These are phyloP conservation scores for Kwoniella bestiolae DNA, from an alignment of 768 basidiomycete species.

Conservation along the genomic window DNA sequence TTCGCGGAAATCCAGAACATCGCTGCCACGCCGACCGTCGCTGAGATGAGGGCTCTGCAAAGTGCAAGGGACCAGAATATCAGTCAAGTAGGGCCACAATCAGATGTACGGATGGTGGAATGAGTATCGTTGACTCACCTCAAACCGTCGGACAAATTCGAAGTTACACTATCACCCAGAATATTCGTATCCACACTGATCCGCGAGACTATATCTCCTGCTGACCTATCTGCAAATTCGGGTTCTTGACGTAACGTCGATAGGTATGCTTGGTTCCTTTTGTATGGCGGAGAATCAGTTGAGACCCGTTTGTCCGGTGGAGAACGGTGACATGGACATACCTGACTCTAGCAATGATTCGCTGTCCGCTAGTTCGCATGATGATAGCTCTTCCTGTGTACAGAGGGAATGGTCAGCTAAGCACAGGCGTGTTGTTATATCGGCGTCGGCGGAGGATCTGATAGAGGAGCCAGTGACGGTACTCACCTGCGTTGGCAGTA, in stretches of 20 bases:
- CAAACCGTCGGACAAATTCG: constrained; percentile 62
- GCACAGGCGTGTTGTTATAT: too few species aligned
- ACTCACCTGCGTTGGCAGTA: constrained; percentile 79
- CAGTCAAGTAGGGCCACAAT: too few species aligned
- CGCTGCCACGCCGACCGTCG: constrained; percentile 91
- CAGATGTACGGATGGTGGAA: too few species aligned
- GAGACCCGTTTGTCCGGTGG: not conserved
- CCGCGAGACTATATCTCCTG: constrained; percentile 90
- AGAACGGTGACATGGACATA: constrained; percentile 7
- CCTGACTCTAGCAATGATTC: constrained; percentile 76
- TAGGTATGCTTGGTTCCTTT: constrained; percentile 74
- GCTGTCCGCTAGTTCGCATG: constrained; percentile 86
- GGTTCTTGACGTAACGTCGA: constrained; percentile 88
- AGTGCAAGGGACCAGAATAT: too few species aligned
- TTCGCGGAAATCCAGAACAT: constrained; percentile 86
- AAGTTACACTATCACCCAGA: constrained; percentile 70
- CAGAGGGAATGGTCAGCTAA: too few species aligned
- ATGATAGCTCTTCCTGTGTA: constrained; percentile 56
- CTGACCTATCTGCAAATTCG: constrained; percentile 87
- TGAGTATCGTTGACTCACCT: constrained; percentile 54
- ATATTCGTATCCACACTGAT: constrained; percentile 89
- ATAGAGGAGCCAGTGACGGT: too few species aligned
- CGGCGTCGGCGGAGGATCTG: too few species aligned
- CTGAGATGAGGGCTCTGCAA: constrained; percentile 83
- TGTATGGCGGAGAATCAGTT: not conserved